phyloP scores from a whole-genome alignment of 352 stramenopile genomes.

The Aphanomyces euteiches region DNA sequence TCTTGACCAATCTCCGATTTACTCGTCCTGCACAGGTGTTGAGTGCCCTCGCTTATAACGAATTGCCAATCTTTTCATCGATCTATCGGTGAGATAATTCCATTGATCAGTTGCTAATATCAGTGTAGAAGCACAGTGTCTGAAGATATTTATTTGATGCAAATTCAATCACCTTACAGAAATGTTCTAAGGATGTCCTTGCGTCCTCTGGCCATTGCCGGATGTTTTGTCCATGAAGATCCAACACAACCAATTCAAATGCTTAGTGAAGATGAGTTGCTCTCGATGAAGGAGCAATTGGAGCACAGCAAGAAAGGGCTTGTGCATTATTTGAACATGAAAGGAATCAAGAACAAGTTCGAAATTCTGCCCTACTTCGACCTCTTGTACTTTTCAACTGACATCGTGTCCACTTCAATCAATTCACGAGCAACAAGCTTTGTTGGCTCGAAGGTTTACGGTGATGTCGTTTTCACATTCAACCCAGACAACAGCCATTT shows the following conservation, averaged over 20 bases:
- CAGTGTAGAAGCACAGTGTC: slow-evolving; percentile 15
- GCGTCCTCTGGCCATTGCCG: slow-evolving; percentile 7
- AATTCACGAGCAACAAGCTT: slow-evolving; percentile 32
- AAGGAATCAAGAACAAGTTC: slow-evolving; percentile 32
- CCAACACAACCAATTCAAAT: slow-evolving; percentile 12
- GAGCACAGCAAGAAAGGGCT: slow-evolving; percentile 29
- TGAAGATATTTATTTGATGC: slow-evolving; percentile 28
- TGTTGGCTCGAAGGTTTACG: slow-evolving; percentile 33
- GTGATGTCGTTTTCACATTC: slow-evolving; percentile 63
- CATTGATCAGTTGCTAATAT: background rate
- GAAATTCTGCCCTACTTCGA: slow-evolving; percentile 27
- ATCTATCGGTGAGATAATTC: slow-evolving; percentile 20
- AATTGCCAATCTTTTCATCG: slow-evolving; percentile 20
- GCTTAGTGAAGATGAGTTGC: slow-evolving; percentile 14
- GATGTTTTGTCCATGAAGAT: slow-evolving; percentile 18
- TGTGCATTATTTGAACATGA: slow-evolving; percentile 29
- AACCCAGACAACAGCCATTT: slow-evolving; percentile 49
- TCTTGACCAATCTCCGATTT: slow-evolving; percentile 25
- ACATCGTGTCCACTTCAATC: slow-evolving; percentile 23
- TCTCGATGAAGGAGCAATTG: slow-evolving; percentile 23
- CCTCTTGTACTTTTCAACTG: slow-evolving; percentile 21
- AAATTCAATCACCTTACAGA: slow-evolving; percentile 23
- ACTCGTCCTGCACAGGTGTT: slow-evolving; percentile 26
- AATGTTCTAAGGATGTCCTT: slow-evolving; percentile 16
- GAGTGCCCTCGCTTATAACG: slow-evolving; percentile 10